Evolutionary conservation across 2,329 filamentous ascomycete genomes (phyloP), one percentile per base, ranked within the genome.

Genomic region (Arthrobotrys iridis): DNA sequence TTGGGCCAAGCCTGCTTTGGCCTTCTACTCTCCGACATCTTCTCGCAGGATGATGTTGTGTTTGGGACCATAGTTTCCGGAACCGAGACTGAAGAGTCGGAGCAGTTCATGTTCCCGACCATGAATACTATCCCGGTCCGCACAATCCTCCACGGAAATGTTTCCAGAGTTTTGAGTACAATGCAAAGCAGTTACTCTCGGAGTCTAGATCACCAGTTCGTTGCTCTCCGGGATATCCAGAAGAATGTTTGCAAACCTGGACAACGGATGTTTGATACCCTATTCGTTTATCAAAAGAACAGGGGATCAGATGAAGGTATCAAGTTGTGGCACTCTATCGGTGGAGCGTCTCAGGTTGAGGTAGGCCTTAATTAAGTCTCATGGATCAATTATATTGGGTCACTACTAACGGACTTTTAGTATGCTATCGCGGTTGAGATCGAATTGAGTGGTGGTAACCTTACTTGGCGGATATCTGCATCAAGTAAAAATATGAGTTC

Each of bases 51-150:
- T 0, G 93, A 97, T 77, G 87, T 96, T 2, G 86, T 88, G 0
- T 97, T 95, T 80, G 94, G 94, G 0, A 87, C 92, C 0, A 90
- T 97, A 0, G 84, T 97, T 10, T 93, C 93, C 0, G 93, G 94
- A 13, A 87, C 94, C n/a, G 92, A 95, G 67, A 88, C 88, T 7
- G 89, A 91, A 48, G 86, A 87, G 13, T 87, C 88, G 0, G 87
- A 91, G 45, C 82, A 87, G 24, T 82, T 94, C 10, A 85, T 93
- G 80, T 97, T 97, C 79, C 94, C 93, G 0, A 92, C 91, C 0
- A 97, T 97, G 91, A 97, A 96, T 80, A 97, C 93, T 0, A 89
- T 97, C 0, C 87, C 90, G 0, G 85, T 96, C 5, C 86, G 93
- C 8, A 87, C 87, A 0, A 85, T 93, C 1, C 81, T 97, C 1